A percentile compares a stretch with the other conserved stretches of the same genome.
phyloP scores from a whole-genome alignment of 495 filamentous ascomycete species.

The Talaromyces adpressus region DNA sequence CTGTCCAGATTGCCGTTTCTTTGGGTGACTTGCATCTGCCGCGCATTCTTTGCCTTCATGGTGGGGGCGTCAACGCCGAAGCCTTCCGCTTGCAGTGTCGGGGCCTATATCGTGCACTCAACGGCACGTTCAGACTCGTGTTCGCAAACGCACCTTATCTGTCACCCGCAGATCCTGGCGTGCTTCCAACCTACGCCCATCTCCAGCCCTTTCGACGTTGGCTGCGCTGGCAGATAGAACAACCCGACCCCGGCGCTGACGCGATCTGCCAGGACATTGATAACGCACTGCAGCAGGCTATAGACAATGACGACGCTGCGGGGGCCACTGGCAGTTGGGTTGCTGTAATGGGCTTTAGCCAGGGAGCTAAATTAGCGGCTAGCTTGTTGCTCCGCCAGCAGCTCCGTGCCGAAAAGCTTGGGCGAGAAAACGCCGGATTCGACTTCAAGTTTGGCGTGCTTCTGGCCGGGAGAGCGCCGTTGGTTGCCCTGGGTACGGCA shows the following conservation, averaged over 20 bases:
- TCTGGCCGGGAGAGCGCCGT: conserved; percentile 51
- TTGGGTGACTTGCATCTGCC: conserved; percentile 13
- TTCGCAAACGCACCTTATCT: conserved; percentile 25
- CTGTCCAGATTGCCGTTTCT: background rate
- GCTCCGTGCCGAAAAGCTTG: conserved; percentile 16
- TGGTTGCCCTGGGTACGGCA: conserved; percentile 36
- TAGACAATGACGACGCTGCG: conserved; percentile 9
- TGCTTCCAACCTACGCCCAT: conserved; percentile 31
- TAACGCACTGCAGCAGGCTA: background rate
- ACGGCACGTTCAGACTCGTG: conserved; percentile 18
- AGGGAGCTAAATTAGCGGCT: conserved; percentile 56
- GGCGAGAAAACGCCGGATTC: background rate
- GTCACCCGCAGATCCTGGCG: conserved; percentile 27
- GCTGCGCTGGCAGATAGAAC: conserved; percentile 43
- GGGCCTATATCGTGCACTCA: conserved; percentile 14
- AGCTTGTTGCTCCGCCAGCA: conserved; percentile 44
- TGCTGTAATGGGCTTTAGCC: conserved; percentile 45
- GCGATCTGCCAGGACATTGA: conserved; percentile 9
- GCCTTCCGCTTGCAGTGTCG: conserved; percentile 24
- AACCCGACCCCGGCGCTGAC: conserved; percentile 11
- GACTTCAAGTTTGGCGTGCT: conserved; percentile 33
- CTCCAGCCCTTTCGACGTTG: conserved; percentile 53
- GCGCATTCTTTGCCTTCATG: conserved; percentile 31
- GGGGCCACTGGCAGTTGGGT: conserved; percentile 50
- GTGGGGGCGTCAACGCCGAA: conserved; percentile 22